Evolutionary conservation across 2,329 filamentous ascomycete genomes (phyloP).

Genomic region (Zasmidium angulare): DNA sequence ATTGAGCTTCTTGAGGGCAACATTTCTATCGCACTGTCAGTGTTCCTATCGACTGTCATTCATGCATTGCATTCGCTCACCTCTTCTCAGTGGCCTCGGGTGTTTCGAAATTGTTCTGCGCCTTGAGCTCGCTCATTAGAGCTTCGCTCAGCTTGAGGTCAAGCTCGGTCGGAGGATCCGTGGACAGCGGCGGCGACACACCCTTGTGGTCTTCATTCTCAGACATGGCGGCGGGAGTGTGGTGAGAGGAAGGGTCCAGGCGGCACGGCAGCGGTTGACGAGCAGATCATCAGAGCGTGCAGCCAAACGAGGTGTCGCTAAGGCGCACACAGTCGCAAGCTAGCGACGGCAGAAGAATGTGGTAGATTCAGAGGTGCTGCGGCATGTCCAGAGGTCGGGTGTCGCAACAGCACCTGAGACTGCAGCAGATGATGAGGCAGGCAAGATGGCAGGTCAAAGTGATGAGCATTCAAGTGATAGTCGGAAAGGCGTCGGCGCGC

Average conservation of each 20-base stretch:
- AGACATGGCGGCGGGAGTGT: constrained; percentile 12
- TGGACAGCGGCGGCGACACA: constrained; percentile 65
- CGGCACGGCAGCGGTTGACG: not conserved
- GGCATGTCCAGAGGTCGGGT: not conserved
- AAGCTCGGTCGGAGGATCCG: constrained; percentile 68
- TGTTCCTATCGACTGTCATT: not conserved
- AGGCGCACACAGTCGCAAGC: not conserved
- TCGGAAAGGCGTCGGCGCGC: not conserved
- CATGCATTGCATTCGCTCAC: constrained; percentile 44
- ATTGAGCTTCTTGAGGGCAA: constrained; percentile 75
- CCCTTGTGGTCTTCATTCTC: constrained; percentile 18
- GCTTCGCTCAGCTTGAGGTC: constrained; percentile 77
- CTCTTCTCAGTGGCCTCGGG: constrained; percentile 79
- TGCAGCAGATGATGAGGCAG: not conserved
- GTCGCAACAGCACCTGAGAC: not conserved
- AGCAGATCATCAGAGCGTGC: not conserved
- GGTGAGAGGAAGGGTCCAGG: constrained; percentile 5
- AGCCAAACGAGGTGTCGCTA: not conserved
- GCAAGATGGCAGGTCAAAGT: not conserved
- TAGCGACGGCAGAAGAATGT: not conserved
- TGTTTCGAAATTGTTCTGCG: constrained; percentile 88
- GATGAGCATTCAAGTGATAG: not conserved
- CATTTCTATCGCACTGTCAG: constrained; percentile 52
- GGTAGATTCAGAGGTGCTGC: not conserved
- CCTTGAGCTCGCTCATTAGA: constrained; percentile 79